These are phyloP conservation scores for Botrytis hyacinthi DNA, from an alignment of 2,329 filamentous ascomycete genomes.

Conservation along the genomic window DNA sequence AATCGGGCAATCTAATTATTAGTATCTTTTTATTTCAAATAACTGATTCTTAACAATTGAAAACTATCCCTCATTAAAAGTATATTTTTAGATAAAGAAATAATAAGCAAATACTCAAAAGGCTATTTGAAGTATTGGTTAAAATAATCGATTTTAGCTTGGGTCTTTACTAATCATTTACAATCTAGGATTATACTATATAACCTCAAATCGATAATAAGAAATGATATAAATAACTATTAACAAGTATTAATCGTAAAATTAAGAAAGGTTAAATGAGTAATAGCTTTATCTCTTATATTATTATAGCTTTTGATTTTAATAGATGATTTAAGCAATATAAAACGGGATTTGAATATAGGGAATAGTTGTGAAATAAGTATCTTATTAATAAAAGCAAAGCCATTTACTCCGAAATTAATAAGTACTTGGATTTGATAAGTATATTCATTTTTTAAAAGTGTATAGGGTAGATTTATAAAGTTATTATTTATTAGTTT, in stretches of 20 bases:
- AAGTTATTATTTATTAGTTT: too few species aligned
- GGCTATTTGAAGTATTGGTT: not conserved
- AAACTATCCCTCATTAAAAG: too few species aligned
- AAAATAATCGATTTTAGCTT: not conserved
- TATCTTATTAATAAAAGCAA: too few species aligned
- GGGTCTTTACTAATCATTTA: not conserved
- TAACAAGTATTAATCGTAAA: not conserved
- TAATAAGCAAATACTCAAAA: not conserved
- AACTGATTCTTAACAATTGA: rapidly evolving
- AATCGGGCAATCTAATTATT: too few species aligned
- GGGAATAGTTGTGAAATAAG: too few species aligned
- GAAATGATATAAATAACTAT: not conserved
- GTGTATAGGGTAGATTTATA: too few species aligned
- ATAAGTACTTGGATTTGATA: too few species aligned
- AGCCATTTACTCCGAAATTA: too few species aligned
- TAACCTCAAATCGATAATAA: not conserved
- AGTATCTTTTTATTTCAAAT: too few species aligned
- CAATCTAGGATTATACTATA: not conserved
- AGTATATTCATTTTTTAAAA: too few species aligned
- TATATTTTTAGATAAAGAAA: too few species aligned
- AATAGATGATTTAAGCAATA: not conserved
- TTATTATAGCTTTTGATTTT: not conserved
- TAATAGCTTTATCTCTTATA: not conserved
- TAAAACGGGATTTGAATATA: too few species aligned
- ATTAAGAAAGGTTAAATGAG: not conserved